A percentile compares a stretch with the other conserved stretches of the same genome.
Evolutionary conservation across 2,329 filamentous ascomycete species (phyloP).

Genomic region (Clarireedia hainanense): DNA sequence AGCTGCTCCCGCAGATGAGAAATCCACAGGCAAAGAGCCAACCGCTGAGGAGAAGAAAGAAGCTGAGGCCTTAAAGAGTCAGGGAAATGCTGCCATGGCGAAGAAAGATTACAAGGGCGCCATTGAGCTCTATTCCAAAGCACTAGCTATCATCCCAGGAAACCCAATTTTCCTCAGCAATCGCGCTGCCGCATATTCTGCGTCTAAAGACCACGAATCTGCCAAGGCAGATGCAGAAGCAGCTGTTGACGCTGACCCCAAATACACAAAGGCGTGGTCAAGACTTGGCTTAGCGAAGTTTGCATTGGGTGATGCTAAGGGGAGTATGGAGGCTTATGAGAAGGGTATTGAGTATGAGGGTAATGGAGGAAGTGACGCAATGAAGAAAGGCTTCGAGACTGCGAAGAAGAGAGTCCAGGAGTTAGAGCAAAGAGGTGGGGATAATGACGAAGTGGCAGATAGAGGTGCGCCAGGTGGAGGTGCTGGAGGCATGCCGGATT

Average conservation of each 20-base stretch:
- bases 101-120: slow-evolving; percentile 81
- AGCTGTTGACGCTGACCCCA: slow-evolving; percentile 78
- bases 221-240: slow-evolving; percentile 85
- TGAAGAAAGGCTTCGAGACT: slow-evolving; percentile 96
- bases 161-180: slow-evolving; percentile 98
- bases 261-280: slow-evolving; percentile 97
- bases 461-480: slow-evolving; percentile 41
- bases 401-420: slow-evolving; percentile 83
- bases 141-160: slow-evolving; percentile 68
- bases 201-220: slow-evolving; percentile 72
- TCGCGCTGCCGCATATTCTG: slow-evolving; percentile 88
- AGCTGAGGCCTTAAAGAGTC: slow-evolving; percentile 80
- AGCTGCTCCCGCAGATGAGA: slow-evolving; percentile 34
- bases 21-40: slow-evolving; percentile 30
- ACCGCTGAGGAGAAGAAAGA: slow-evolving; percentile 59
- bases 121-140: slow-evolving; percentile 82
- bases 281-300: slow-evolving; percentile 85
- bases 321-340: slow-evolving; percentile 89
- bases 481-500: slow-evolving; percentile 60
- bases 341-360: slow-evolving; percentile 92
- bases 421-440: slow-evolving; percentile 46
- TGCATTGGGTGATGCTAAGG: slow-evolving; percentile 82
- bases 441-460: slow-evolving; percentile 43
- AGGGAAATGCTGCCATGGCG: slow-evolving; percentile 92
- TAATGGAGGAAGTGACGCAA: slow-evolving; percentile 87